Evolutionary conservation across 2,329 filamentous ascomycete species (phyloP).

Genomic region (Pyricularia pennisetigena): DNA sequence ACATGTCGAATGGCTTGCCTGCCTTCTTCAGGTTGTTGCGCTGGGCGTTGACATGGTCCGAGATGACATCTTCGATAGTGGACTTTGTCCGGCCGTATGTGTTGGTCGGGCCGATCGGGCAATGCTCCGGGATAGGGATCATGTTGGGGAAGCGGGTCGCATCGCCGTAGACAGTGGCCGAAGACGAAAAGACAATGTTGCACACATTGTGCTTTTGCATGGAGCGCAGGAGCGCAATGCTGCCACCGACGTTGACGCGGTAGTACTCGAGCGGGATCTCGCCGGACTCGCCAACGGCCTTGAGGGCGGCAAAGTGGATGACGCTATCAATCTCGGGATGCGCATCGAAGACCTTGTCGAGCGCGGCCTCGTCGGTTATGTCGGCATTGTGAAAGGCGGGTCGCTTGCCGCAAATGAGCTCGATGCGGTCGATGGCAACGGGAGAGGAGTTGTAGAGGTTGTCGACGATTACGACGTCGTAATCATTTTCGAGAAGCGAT

Average conservation of each 20-base stretch:
- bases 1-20: conserved; percentile 67
- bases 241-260: conserved; percentile 90
- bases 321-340: conserved; percentile 95
- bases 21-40: conserved; percentile 73
- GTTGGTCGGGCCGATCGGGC: conserved; percentile 93
- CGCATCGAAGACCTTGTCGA: conserved; percentile 80
- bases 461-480: conserved; percentile 94
- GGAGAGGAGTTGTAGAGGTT: conserved; percentile 94
- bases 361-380: conserved; percentile 72
- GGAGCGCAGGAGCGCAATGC: conserved; percentile 72
- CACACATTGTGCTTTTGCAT: conserved; percentile 87
- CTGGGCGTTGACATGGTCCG: conserved; percentile 80
- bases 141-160: conserved; percentile 93
- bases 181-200: conserved; percentile 98
- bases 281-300: conserved; percentile 92
- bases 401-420: conserved; percentile 82
- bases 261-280: conserved; percentile 97
- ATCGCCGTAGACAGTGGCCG: conserved; percentile 96
- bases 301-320: conserved; percentile 92
- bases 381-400: conserved; percentile 79
- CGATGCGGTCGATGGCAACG: conserved; percentile 88
- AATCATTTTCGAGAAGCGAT: conserved; percentile 83
- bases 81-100: conserved; percentile 96
- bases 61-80: conserved; percentile 84
- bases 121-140: conserved; percentile 97